Evolutionary conservation across 106 monocot species (phyloP), one percentile per base, ranked within the genome.

Genomic region (Gastrodia elata): DNA sequence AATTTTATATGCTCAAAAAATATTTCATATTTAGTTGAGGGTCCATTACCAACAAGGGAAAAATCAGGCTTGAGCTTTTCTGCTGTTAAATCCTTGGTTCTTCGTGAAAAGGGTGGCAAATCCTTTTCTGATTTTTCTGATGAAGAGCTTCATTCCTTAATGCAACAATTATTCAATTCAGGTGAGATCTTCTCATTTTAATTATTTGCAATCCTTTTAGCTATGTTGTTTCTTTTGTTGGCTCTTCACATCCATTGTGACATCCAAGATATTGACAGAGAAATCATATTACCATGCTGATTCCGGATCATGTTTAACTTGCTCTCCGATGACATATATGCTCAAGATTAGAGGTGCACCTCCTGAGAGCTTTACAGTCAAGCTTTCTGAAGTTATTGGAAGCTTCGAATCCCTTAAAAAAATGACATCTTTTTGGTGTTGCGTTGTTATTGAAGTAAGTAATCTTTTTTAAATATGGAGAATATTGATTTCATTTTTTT

Each of bases 41-140:
- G 84, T 84, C 56, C 81, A 77, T 80, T 76, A 74, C 68, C 68
- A 22, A 37, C 74, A 2, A 89, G 78, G 59, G 93, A 90, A 37
- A 94, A 84, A 71, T n/a, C 77, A 14, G 78, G 88, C 68, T 78
- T 84, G 76, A 83, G 80, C 38, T 88, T 94, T 65, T 84, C 87
- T 76, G 81, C 71, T 70, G 88, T 94, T 32, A 94, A 91, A 70
- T 88, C 88, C 73, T 52, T 94, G 65, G 83, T 94, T 55, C 80
- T 76, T 74, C 79, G 91, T 33, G 94, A 94, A 68, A 94, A 88
- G 74, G 90, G 85, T 30, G 94, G 87, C 11, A 93, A 81, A 72
- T 76, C 52, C 1, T 75, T 35, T 74, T 44, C 73, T 42, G 70
- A 77, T 16, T 77, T 68, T 14, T 74, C 20, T 48, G 71, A 82